These are phyloP conservation scores for Lagenidium sp. DNA, from an alignment of 352 stramenopile genomes.

Conservation along the genomic window DNA sequence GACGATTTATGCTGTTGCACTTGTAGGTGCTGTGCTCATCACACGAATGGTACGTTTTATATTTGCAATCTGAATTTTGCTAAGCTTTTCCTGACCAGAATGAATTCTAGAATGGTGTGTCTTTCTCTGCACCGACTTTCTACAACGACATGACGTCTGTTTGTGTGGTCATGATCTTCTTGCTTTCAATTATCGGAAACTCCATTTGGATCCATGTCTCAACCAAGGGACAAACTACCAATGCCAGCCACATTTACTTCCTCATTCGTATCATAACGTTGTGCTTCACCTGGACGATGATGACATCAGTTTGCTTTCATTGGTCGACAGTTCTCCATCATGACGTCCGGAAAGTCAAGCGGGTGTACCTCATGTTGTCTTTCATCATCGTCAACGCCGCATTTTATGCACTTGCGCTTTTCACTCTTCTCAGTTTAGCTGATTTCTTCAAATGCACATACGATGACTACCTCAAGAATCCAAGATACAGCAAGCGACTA, in stretches of 20 bases:
- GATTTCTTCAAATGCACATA: constrained; percentile 83
- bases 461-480: constrained; percentile 84
- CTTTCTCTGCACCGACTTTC: constrained; percentile 63
- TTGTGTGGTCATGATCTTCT: constrained; percentile 62
- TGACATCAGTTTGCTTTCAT: constrained; percentile 82
- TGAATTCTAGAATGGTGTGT: constrained; percentile 55
- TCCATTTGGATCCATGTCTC: constrained; percentile 77
- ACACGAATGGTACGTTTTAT: constrained; percentile 56
- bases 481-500: constrained; percentile 50
- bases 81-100: background rate
- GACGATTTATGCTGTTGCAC: constrained; percentile 67
- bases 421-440: constrained; percentile 58
- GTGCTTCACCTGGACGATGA: constrained; percentile 81
- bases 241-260: constrained; percentile 66
- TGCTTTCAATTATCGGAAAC: constrained; percentile 65
- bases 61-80: background rate
- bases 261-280: constrained; percentile 51
- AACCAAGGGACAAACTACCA: constrained; percentile 27
- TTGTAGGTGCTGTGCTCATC: constrained; percentile 66
- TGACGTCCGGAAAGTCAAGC: constrained; percentile 40
- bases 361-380: constrained; percentile 41
- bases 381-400: constrained; percentile 53
- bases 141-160: constrained; percentile 85
- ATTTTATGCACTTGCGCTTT: constrained; percentile 64
- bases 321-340: constrained; percentile 71